Conservation (phyloP, 2,329 filamentous ascomycete species). For the Diaporthe citri region DNA sequence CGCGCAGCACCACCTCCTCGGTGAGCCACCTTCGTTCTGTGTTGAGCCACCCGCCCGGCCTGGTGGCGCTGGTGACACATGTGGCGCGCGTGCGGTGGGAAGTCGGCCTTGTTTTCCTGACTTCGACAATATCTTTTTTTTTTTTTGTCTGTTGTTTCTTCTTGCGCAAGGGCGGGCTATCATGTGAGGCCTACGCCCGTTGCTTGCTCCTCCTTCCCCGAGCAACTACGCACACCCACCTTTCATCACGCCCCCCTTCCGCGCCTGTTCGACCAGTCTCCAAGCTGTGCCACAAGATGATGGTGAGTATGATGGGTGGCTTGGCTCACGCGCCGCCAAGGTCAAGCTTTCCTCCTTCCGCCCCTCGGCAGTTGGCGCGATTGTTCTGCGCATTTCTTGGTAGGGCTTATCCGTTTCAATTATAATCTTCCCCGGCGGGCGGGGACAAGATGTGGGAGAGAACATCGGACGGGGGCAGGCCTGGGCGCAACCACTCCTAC, state of each 20-base stretch:
- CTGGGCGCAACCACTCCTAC: background rate
- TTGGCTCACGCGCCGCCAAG: background rate
- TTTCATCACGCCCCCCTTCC: background rate
- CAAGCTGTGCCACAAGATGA: background rate
- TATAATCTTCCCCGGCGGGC: background rate
- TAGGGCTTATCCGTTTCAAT: background rate
- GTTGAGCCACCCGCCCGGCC: background rate
- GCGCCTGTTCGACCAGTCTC: background rate
- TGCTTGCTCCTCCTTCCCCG: background rate
- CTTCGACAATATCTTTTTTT: too few species aligned
- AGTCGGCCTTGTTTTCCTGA: background rate
- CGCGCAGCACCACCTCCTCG: background rate
- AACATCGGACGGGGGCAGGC: background rate
- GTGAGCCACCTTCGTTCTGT: background rate
- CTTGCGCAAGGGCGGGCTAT: background rate
- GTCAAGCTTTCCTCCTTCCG: background rate
- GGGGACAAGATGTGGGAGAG: background rate
- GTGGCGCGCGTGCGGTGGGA: background rate
- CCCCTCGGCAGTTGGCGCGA: background rate
- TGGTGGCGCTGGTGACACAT: background rate
- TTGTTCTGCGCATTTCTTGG: background rate
- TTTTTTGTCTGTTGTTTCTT: background rate
- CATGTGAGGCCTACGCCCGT: background rate
- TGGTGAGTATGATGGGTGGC: background rate
- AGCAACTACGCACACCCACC: background rate